phyloP scores from a whole-genome alignment of 306 rosid genomes.

The Albizia julibrissin region DNA sequence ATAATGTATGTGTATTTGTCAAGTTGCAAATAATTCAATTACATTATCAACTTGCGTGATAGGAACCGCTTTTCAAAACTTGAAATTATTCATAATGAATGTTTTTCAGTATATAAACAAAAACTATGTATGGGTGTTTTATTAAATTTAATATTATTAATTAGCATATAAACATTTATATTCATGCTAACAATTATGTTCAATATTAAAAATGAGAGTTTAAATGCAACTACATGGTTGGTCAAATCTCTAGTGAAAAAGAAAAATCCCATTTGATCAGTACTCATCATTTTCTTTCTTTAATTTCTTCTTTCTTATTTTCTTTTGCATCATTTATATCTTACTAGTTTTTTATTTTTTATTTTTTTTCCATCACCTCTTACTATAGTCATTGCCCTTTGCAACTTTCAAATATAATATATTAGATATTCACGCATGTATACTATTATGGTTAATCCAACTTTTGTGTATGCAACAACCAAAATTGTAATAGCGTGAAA shows the following conservation, averaged over 20 bases:
- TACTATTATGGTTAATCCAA: background rate
- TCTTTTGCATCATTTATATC: background rate
- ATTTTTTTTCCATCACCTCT: too few species aligned
- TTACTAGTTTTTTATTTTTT: background rate
- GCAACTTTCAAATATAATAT: background rate
- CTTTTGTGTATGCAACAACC: too few species aligned
- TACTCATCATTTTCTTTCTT: background rate
- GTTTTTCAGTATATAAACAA: background rate
- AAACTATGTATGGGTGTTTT: background rate
- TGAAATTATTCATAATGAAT: background rate
- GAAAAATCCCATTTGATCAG: background rate
- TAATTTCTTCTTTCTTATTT: background rate
- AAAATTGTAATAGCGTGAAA: too few species aligned
- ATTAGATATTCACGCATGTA: background rate
- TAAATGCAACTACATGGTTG: background rate
- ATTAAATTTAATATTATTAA: background rate
- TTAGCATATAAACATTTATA: background rate
- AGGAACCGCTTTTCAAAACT: background rate
- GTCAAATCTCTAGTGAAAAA: background rate
- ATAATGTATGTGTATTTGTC: background rate
- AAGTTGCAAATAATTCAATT: conserved; percentile 17
- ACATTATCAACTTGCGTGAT: background rate
- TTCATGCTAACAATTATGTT: background rate
- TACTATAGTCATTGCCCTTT: background rate
- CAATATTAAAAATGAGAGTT: background rate